Conservation (phyloP, 2,329 filamentous ascomycete species). For the Monilinia vaccinii-corymbosi region DNA sequence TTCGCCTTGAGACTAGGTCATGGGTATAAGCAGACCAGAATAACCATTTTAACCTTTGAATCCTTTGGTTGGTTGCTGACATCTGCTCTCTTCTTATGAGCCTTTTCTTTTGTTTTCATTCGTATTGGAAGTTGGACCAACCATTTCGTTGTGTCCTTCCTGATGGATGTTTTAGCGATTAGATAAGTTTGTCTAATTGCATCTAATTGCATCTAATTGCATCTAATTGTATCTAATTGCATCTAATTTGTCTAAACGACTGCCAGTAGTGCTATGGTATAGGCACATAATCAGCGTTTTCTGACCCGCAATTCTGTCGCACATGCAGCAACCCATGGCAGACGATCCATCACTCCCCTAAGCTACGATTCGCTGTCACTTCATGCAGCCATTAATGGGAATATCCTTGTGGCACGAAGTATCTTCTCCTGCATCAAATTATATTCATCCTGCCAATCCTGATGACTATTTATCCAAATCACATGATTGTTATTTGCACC, state of each 20-base stretch:
- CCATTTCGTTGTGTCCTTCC: not conserved
- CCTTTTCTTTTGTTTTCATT: not conserved
- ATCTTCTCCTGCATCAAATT: not conserved
- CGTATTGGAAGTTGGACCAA: not conserved
- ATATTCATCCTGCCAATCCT: slow-evolving; percentile 1
- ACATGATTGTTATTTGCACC: slow-evolving; percentile 7
- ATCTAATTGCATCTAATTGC: not conserved
- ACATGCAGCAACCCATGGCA: not conserved
- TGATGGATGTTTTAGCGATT: not conserved
- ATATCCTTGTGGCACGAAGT: not conserved
- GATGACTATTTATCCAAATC: slow-evolving; percentile 5
- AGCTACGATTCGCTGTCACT: slow-evolving; percentile 8
- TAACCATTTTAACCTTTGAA: not conserved
- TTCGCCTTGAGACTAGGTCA: slow-evolving; percentile 4
- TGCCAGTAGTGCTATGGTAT: not conserved
- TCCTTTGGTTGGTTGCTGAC: not conserved
- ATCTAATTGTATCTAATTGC: not conserved
- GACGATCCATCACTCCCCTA: slow-evolving; percentile 8
- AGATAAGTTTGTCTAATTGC: slow-evolving; percentile 1
- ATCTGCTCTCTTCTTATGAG: not conserved
- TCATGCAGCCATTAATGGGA: slow-evolving; percentile 2
- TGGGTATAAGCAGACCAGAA: slow-evolving; percentile 3
- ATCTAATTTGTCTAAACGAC: not conserved
- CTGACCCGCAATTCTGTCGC: not conserved
- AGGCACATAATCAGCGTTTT: not conserved